Conservation (phyloP, 1,284 basidiomycete genomes). For the Sanghuangporus weigelae region DNA sequence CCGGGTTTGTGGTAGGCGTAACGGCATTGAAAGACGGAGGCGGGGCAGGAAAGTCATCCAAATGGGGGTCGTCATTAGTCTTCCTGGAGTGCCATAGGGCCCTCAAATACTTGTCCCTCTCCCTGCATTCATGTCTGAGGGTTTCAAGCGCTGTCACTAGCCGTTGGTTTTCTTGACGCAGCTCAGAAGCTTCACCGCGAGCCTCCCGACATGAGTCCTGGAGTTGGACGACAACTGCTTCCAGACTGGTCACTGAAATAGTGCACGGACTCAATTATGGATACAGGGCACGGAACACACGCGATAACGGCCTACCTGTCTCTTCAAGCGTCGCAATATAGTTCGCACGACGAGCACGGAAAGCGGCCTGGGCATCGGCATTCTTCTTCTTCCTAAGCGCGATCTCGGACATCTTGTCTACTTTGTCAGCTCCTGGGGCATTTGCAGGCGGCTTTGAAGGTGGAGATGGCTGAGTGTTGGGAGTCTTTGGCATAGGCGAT, state of each 20-base stretch:
- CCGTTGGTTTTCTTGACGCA: conserved; percentile 59
- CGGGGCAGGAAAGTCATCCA: conserved; percentile 49
- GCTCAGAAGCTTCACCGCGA: conserved; percentile 48
- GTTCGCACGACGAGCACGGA: conserved; percentile 67
- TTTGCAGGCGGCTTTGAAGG: conserved; percentile 15
- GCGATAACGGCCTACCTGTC: conserved; percentile 50
- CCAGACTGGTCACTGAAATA: conserved; percentile 64
- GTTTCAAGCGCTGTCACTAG: conserved; percentile 30
- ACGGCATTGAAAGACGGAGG: conserved; percentile 36
- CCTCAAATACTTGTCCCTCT: conserved; percentile 68
- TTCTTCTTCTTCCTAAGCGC: conserved; percentile 81
- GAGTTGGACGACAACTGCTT: conserved; percentile 72
- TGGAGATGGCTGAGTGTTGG: conserved; percentile 19
- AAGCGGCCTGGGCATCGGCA: conserved; percentile 72
- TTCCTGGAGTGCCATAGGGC: conserved; percentile 59
- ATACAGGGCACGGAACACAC: conserved; percentile 18
- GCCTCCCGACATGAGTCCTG: conserved; percentile 74
- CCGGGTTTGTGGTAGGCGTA: not conserved
- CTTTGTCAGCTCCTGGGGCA: conserved; percentile 31
- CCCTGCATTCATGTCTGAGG: conserved; percentile 47
- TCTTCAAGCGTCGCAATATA: conserved; percentile 86
- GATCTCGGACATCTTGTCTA: conserved; percentile 46
- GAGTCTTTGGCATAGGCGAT: conserved; percentile 22
- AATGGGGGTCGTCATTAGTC: conserved; percentile 47
- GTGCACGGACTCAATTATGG: not conserved